Percentiles rank a stretch among this genome's conserved stretches.
These are phyloP conservation scores for Heteromeles arbutifolia DNA, from an alignment of 306 rosid species.

Conservation along the genomic window DNA sequence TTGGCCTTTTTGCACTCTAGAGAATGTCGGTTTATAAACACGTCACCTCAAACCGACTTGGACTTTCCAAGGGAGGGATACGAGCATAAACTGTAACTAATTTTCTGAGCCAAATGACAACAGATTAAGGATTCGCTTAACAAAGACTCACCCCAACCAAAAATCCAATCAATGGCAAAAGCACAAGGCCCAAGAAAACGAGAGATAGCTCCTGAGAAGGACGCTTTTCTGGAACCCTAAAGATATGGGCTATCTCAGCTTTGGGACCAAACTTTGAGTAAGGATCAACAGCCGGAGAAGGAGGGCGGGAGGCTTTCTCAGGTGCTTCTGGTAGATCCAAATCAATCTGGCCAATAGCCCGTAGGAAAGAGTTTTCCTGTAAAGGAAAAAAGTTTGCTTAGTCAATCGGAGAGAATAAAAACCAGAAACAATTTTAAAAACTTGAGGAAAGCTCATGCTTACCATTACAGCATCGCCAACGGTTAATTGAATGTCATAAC, in stretches of 20 bases:
- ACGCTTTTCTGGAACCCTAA: slow-evolving; percentile 86
- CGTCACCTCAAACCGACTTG: neutral
- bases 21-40: neutral
- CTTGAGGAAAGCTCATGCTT: slow-evolving; percentile 20
- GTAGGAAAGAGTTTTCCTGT: slow-evolving; percentile 93
- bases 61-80: neutral
- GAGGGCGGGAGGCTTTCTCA: slow-evolving; percentile 82
- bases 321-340: slow-evolving; percentile 97
- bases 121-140: neutral
- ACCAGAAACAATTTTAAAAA: neutral
- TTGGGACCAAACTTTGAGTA: slow-evolving; percentile 76
- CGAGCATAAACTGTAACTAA: neutral
- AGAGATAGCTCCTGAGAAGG: slow-evolving; percentile 84
- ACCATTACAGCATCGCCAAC: slow-evolving; percentile 98
- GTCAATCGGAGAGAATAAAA: slow-evolving; percentile 3
- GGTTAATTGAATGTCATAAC: slow-evolving; percentile 74
- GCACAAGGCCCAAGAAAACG: slow-evolving; percentile 64
- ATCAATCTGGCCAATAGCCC: slow-evolving; percentile 61
- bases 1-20: neutral
- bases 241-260: slow-evolving; percentile 78
- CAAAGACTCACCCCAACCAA: slow-evolving; percentile 74
- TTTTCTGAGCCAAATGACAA: neutral
- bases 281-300: slow-evolving; percentile 60
- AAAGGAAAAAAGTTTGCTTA: slow-evolving; percentile 18
- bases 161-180: slow-evolving; percentile 75